Conservation (phyloP, 345 rosid genomes). For the Sisymbrium irio region DNA sequence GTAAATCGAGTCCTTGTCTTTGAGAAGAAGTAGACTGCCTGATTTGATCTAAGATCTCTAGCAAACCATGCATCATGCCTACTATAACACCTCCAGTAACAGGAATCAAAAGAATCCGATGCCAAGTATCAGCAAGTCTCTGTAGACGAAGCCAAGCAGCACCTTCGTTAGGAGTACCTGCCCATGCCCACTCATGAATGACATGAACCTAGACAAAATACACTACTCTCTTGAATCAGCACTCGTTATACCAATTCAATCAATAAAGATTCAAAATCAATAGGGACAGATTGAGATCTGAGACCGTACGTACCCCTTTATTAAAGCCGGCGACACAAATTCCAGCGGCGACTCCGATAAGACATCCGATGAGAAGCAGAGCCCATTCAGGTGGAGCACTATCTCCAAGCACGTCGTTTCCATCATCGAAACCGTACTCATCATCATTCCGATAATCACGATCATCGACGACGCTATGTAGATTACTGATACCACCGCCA, state of each 20-base stretch:
- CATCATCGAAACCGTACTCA: constrained; percentile 36
- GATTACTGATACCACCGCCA: constrained; percentile 10
- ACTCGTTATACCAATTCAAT: constrained; percentile 13
- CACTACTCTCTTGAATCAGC: constrained; percentile 26
- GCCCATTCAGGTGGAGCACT: constrained; percentile 98
- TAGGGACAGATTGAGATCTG: constrained; percentile 20
- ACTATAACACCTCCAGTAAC: constrained; percentile 93
- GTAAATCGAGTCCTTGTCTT: constrained; percentile 73
- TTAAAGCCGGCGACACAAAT: constrained; percentile 90
- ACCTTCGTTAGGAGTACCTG: constrained; percentile 94
- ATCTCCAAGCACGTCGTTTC: constrained; percentile 50
- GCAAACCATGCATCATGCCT: constrained; percentile 97
- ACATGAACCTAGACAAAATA: constrained; percentile 62
- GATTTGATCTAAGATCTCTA: constrained; percentile 88
- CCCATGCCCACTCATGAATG: constrained; percentile 99
- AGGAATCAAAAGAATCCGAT: constrained; percentile 86
- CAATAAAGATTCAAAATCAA: no score
- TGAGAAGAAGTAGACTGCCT: constrained; percentile 68
- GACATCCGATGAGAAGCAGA: constrained; percentile 81
- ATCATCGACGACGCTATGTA: constrained; percentile 21
- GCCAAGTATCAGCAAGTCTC: constrained; percentile 91
- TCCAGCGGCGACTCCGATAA: constrained; percentile 89
- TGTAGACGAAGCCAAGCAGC: constrained; percentile 97
- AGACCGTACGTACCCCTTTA: constrained; percentile 65
- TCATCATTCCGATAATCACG: constrained; percentile 25